phyloP scores from a whole-genome alignment of 352 stramenopile genomes.

The Pythium oligandrum region DNA sequence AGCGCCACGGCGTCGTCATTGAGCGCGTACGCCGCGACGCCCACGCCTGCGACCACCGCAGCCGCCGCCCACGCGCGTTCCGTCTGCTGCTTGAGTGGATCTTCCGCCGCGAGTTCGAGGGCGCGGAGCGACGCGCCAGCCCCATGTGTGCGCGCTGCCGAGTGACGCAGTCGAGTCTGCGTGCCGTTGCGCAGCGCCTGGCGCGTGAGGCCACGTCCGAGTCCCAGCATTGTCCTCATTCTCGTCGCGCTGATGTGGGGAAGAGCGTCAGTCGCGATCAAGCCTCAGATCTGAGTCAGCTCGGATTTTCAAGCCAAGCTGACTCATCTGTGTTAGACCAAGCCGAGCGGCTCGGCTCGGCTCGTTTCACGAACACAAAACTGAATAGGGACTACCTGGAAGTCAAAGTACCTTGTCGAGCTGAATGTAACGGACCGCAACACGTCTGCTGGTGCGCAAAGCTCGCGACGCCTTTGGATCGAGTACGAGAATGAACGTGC shows the following conservation, averaged over 20 bases:
- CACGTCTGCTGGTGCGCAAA: too few relatives aligned
- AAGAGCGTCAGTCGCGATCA: too few relatives aligned
- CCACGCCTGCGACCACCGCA: slow-evolving; percentile 1
- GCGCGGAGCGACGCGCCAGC: background rate
- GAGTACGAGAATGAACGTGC: too few relatives aligned
- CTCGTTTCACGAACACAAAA: slow-evolving; percentile 1
- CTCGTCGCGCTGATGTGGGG: too few relatives aligned
- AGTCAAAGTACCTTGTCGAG: background rate
- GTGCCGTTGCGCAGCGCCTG: too few relatives aligned
- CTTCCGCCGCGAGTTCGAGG: background rate
- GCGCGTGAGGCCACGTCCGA: too few relatives aligned
- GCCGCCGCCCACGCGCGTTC: background rate
- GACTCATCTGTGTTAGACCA: background rate
- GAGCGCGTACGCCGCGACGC: background rate
- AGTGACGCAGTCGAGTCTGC: too few relatives aligned
- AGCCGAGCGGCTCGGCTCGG: slow-evolving; percentile 5
- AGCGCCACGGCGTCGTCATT: slow-evolving; percentile 1
- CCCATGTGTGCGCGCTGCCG: background rate
- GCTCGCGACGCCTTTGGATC: too few relatives aligned
- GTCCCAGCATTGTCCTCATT: too few relatives aligned
- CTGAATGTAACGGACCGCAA: too few relatives aligned
- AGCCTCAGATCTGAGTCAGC: too few relatives aligned
- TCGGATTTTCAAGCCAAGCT: too few relatives aligned
- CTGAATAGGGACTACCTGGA: slow-evolving; percentile 11
- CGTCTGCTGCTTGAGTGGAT: background rate